Evolutionary conservation across 805 yeast genomes (phyloP).

Genomic region (Barnettozyma pratensis): DNA sequence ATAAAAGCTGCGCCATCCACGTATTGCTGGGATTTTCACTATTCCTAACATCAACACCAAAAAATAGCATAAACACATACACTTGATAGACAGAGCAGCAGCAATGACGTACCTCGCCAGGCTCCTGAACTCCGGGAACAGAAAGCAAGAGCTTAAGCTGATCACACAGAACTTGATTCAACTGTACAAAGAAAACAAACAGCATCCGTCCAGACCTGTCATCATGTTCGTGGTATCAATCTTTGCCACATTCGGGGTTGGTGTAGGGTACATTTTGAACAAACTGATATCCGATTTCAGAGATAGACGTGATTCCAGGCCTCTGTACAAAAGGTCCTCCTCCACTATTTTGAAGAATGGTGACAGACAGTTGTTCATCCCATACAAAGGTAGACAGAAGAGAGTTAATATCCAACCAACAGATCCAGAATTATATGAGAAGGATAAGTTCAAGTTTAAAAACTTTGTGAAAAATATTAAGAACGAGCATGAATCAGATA

Average conservation of each 20-base stretch:
- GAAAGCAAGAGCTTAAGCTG: slow-evolving; percentile 20
- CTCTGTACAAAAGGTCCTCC: slow-evolving; percentile 24
- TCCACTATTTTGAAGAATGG: slow-evolving; percentile 26
- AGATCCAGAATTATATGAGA: slow-evolving; percentile 24
- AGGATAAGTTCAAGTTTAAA: slow-evolving; percentile 24
- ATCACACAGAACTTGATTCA: slow-evolving; percentile 19
- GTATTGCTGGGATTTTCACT: neutral
- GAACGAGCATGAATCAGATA: slow-evolving; percentile 18
- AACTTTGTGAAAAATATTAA: slow-evolving; percentile 23
- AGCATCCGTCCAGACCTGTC: slow-evolving; percentile 25
- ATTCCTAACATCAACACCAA: neutral
- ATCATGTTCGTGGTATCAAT: slow-evolving; percentile 23
- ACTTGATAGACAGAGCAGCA: neutral
- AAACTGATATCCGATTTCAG: slow-evolving; percentile 23
- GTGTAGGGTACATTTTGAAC: slow-evolving; percentile 18
- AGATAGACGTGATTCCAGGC: slow-evolving; percentile 25
- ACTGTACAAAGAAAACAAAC: slow-evolving; percentile 23
- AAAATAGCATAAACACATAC: neutral
- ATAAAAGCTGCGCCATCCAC: neutral
- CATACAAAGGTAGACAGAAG: slow-evolving; percentile 25
- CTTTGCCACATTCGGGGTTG: slow-evolving; percentile 20
- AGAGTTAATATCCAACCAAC: slow-evolving; percentile 25
- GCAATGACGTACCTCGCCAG: slow-evolving; percentile 11
- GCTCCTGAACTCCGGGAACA: slow-evolving; percentile 14
- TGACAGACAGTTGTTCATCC: slow-evolving; percentile 26